phyloP scores from a whole-genome alignment of 164 flowering plant species.

The Sextonia rubra region DNA sequence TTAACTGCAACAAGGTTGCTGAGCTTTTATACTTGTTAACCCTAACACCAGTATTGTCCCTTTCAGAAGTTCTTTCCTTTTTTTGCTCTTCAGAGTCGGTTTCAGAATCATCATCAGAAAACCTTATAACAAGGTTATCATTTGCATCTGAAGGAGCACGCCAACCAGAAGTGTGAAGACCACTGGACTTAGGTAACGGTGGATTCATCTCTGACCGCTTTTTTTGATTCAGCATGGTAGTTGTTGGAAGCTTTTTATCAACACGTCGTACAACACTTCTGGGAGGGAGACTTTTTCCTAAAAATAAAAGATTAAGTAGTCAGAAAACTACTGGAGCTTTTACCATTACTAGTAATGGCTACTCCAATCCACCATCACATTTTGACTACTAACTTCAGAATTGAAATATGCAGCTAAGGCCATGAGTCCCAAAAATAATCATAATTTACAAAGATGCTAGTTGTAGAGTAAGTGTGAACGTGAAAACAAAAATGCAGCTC shows the following conservation, averaged over 20 bases:
- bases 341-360: background rate
- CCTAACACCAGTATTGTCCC: constrained; percentile 16
- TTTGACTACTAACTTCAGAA: background rate
- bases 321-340: background rate
- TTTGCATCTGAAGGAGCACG: constrained; percentile 16
- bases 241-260: constrained; percentile 15
- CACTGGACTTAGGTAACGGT: constrained; percentile 24
- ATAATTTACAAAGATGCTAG: constrained; percentile 1
- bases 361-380: background rate
- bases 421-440: background rate
- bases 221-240: constrained; percentile 17
- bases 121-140: constrained; percentile 63
- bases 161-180: constrained; percentile 22
- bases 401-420: background rate
- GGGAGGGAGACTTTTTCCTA: constrained; percentile 29
- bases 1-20: constrained; percentile 19
- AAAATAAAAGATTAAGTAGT: background rate
- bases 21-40: constrained; percentile 22
- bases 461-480: background rate
- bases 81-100: constrained; percentile 52
- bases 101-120: constrained; percentile 76
- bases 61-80: constrained; percentile 19
- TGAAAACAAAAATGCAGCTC: background rate
- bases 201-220: constrained; percentile 29
- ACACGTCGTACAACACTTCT: constrained; percentile 18